Base-by-base conservation (phyloP, 2,329 filamentous ascomycete species). In the Botryosphaeria dothidea region DNA sequence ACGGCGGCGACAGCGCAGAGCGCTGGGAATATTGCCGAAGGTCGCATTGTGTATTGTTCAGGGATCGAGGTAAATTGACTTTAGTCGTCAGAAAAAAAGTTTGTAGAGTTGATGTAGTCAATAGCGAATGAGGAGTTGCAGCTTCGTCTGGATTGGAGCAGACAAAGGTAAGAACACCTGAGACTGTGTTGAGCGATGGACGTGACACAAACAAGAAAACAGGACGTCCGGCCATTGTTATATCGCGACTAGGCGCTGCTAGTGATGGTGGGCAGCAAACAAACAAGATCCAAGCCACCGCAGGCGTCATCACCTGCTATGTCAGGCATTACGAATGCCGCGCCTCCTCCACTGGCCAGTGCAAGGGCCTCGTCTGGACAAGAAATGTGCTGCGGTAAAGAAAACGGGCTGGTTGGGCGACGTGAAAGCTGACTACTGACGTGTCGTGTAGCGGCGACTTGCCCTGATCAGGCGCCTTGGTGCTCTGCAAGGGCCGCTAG, bases 1-100 rank as follows among this genome's bases (percentile, higher is more conserved):
- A 88, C 83, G 3, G 85, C 84, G 31, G 80, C 82, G 25, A 84
- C 79, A 66, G 83, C 81, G 67, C 83, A 81, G 48, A 82, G 69
- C 46, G 82, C 72, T 6, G 85, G 85, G n/a, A 87, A 69, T 21
- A 86, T 68, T 15, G 81, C 81, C 34, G 77, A 70, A n/a, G 75
- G 71, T 38, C 81, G 80, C 83, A 85, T 84, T 8, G 13, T 41
- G 41, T 80, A 74, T 90, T 60, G 31, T 29, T 46, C 6, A n/a
- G 25, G 36, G 25, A 25, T 64, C 15, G 19, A 23, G 29, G 17
- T 17, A 27, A 27, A 29, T 19, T 21, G 17, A 21, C 3, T 19
- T 8, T 13, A 23, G 51, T 11, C n/a, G 31, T 31, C n/a, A 11
- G 27, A 25, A n/a, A n/a, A n/a, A n/a, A n/a, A n/a, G n/a, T n/a